Percentiles rank a stretch among this genome's conserved stretches.
Evolutionary conservation across 176 grass and related monocot species (phyloP).

Genomic region (Pontederia paniculata): DNA sequence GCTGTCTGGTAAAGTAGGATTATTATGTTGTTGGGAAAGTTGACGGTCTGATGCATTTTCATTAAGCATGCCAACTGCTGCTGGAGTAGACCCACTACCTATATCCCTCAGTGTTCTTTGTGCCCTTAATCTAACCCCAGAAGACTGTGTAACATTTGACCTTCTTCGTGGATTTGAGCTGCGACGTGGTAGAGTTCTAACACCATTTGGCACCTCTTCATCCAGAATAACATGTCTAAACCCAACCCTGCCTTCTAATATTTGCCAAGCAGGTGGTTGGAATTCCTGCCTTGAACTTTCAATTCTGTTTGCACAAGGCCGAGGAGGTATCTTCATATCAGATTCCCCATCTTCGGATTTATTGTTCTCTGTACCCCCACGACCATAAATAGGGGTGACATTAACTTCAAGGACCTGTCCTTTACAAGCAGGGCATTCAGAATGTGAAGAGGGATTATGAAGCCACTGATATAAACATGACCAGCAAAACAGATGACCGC

Average conservation of each 20-base stretch:
- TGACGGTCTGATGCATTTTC: neutral
- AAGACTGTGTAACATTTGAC: neutral
- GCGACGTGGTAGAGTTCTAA: neutral
- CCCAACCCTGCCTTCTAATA: conserved; percentile 14
- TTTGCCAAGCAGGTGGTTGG: conserved; percentile 17
- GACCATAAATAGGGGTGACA: conserved; percentile 77
- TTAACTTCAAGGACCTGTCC: conserved; percentile 43
- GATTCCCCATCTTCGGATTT: conserved; percentile 3
- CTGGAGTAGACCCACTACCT: conserved; percentile 1
- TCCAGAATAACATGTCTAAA: conserved; percentile 31
- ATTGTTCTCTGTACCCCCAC: conserved; percentile 26
- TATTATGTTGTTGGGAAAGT: neutral
- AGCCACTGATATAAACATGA: conserved; percentile 77
- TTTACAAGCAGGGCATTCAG: conserved; percentile 84
- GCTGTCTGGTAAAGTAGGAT: neutral
- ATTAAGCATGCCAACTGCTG: neutral
- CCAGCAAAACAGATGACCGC: conserved; percentile 94
- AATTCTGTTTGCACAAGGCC: conserved; percentile 36
- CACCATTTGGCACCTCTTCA: conserved; percentile 11
- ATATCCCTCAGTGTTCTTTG: neutral
- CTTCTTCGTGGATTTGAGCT: conserved; percentile 1
- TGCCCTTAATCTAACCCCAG: neutral
- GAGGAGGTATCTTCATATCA: conserved; percentile 41
- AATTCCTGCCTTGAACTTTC: conserved; percentile 45
- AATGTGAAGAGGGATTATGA: conserved; percentile 23